phyloP scores from a whole-genome alignment of 176 grass and related monocot species.

The Rhynchospora pubera region DNA sequence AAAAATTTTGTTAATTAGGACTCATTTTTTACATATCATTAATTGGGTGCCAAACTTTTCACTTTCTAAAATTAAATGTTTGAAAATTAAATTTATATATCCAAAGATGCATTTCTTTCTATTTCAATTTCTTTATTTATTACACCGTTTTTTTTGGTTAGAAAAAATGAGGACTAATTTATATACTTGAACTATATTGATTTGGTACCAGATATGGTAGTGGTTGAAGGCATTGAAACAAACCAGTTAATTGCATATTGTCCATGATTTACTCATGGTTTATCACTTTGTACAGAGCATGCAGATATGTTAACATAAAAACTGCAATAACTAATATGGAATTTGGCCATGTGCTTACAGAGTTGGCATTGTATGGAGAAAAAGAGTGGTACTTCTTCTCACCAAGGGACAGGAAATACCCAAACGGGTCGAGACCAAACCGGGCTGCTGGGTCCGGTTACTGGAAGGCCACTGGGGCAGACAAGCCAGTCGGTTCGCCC shows the following conservation, averaged over 20 bases:
- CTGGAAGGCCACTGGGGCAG: slow-evolving; percentile 86
- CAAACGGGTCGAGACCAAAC: slow-evolving; percentile 78
- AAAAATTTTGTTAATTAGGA: too few relatives aligned
- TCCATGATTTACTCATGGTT: neutral
- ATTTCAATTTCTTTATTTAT: too few relatives aligned
- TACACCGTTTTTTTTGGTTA: neutral
- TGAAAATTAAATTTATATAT: too few relatives aligned
- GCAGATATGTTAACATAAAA: neutral
- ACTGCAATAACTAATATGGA: neutral
- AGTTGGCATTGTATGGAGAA: slow-evolving; percentile 72
- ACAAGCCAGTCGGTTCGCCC: slow-evolving; percentile 68
- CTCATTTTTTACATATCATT: too few relatives aligned
- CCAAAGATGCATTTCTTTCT: too few relatives aligned
- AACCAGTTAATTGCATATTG: neutral
- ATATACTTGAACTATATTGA: neutral
- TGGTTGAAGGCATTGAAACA: neutral
- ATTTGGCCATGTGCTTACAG: slow-evolving; percentile 21
- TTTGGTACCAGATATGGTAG: neutral
- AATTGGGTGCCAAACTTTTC: too few relatives aligned
- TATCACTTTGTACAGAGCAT: neutral
- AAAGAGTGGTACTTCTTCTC: slow-evolving; percentile 98
- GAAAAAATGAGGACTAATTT: neutral
- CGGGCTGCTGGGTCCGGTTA: slow-evolving; percentile 69
- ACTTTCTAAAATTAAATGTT: too few relatives aligned
- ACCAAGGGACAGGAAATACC: slow-evolving; percentile 87